A percentile compares a stretch with the other conserved stretches of the same genome.
Evolutionary conservation across 768 basidiomycete species (phyloP).

Genomic region (Mycena polygramma): DNA sequence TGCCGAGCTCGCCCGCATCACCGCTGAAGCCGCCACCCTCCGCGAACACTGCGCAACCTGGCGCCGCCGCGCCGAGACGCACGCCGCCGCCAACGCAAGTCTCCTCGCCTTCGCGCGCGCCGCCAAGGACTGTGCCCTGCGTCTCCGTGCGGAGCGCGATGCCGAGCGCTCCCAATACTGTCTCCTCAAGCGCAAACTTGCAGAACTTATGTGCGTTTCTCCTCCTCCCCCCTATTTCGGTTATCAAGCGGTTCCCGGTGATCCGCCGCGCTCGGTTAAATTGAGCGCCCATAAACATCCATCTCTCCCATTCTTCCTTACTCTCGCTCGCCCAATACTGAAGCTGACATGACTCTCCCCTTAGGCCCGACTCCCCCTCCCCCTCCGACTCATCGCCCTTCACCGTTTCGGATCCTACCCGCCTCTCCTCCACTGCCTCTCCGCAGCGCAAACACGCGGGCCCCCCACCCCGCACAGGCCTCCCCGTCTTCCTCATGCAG

Average conservation of each 20-base stretch:
- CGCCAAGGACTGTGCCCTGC: slow-evolving; percentile 42
- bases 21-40: slow-evolving; percentile 58
- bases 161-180: slow-evolving; percentile 1
- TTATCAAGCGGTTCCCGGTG: too few species aligned
- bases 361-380: too few species aligned
- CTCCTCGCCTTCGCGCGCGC: slow-evolving; percentile 58
- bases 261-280: too few species aligned
- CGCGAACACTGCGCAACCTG: slow-evolving; percentile 58
- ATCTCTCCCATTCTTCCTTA: too few species aligned
- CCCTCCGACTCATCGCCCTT: too few species aligned
- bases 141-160: slow-evolving; percentile 30
- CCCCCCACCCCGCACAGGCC: slow-evolving; percentile 8
- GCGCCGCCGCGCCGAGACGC: slow-evolving; percentile 63
- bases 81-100: slow-evolving; percentile 62
- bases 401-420: too few species aligned
- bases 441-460: neutral
- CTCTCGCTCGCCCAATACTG: too few species aligned
- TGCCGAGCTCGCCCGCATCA: slow-evolving; percentile 43
- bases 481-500: slow-evolving; percentile 27
- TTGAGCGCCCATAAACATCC: too few species aligned
- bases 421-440: too few species aligned
- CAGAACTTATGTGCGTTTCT: slow-evolving; percentile 15
- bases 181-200: slow-evolving; percentile 29
- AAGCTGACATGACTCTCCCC: too few species aligned
- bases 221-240: neutral